Evolutionary conservation across 2,329 filamentous ascomycete genomes (phyloP).

Genomic region (Trichoderma gracile): DNA sequence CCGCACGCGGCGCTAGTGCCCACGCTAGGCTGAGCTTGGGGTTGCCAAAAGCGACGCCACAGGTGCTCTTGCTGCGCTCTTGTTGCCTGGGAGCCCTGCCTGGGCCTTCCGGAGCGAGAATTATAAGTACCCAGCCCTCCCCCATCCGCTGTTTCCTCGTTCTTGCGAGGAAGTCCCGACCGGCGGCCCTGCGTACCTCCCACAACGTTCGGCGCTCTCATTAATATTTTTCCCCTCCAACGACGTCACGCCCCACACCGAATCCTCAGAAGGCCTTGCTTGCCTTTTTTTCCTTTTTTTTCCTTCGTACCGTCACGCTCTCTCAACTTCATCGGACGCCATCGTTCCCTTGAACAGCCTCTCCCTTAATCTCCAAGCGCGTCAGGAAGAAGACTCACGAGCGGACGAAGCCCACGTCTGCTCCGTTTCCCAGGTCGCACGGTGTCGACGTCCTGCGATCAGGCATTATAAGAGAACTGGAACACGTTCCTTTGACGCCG

Average conservation of each 20-base stretch:
- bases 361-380: slow-evolving; percentile 27
- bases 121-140: slow-evolving; percentile 59
- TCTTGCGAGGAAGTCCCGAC: slow-evolving; percentile 59
- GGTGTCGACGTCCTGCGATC: slow-evolving; percentile 36
- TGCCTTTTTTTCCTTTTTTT: slow-evolving; percentile 23
- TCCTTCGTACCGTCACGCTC: slow-evolving; percentile 27
- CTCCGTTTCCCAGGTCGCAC: slow-evolving; percentile 25
- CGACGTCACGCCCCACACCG: slow-evolving; percentile 28
- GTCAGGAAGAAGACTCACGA: slow-evolving; percentile 20
- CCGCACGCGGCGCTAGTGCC: slow-evolving; percentile 36
- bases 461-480: slow-evolving; percentile 42
- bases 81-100: slow-evolving; percentile 47
- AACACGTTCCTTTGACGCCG: slow-evolving; percentile 45
- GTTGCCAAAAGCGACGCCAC: slow-evolving; percentile 47
- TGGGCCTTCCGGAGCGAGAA: slow-evolving; percentile 46
- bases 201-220: slow-evolving; percentile 48
- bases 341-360: slow-evolving; percentile 26
- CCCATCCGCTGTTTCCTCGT: slow-evolving; percentile 51
- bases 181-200: slow-evolving; percentile 55
- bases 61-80: slow-evolving; percentile 46
- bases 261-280: slow-evolving; percentile 30
- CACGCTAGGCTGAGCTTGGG: slow-evolving; percentile 42
- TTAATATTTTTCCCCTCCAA: slow-evolving; percentile 39
- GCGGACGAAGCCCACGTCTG: slow-evolving; percentile 28
- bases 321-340: slow-evolving; percentile 30